Evolutionary conservation across 2,329 filamentous ascomycete species (phyloP).

Genomic region (Penicillium digitatum): DNA sequence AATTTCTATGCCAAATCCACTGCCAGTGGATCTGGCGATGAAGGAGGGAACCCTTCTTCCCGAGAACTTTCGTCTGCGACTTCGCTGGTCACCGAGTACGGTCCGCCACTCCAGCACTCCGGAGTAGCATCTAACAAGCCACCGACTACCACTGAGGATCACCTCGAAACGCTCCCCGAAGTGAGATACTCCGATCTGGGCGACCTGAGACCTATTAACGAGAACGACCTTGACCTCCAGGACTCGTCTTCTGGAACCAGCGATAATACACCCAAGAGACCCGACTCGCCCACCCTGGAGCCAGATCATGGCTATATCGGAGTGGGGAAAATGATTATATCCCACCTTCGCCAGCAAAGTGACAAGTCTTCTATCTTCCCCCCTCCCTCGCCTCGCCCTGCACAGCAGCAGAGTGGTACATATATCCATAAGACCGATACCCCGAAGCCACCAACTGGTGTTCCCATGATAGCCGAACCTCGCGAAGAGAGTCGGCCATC

Average conservation of each 20-base stretch:
- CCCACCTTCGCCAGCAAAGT: conserved; percentile 79
- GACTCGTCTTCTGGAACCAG: neutral
- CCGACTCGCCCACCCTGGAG: conserved; percentile 74
- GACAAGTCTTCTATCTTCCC: conserved; percentile 75
- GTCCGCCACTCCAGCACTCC: conserved; percentile 39
- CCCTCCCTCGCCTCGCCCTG: conserved; percentile 40
- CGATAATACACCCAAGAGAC: conserved; percentile 25
- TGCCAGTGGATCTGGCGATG: conserved; percentile 40
- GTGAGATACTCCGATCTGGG: conserved; percentile 37
- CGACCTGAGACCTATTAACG: conserved; percentile 42
- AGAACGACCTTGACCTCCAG: conserved; percentile 25
- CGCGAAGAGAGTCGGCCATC: neutral
- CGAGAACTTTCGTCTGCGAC: conserved; percentile 24
- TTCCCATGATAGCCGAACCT: neutral
- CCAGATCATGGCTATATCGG: conserved; percentile 61
- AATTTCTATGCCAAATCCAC: conserved; percentile 38
- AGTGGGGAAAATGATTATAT: conserved; percentile 64
- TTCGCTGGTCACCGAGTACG: conserved; percentile 30
- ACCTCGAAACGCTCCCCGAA: conserved; percentile 33
- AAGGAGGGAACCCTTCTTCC: conserved; percentile 27
- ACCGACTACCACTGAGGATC: conserved; percentile 28
- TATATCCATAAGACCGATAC: conserved; percentile 3
- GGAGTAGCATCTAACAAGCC: conserved; percentile 31
- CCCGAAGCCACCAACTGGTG: neutral
- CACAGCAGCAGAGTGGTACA: conserved; percentile 31